phyloP scores from a whole-genome alignment of 352 stramenopile genomes.

The Globisporangium sylvaticum region DNA sequence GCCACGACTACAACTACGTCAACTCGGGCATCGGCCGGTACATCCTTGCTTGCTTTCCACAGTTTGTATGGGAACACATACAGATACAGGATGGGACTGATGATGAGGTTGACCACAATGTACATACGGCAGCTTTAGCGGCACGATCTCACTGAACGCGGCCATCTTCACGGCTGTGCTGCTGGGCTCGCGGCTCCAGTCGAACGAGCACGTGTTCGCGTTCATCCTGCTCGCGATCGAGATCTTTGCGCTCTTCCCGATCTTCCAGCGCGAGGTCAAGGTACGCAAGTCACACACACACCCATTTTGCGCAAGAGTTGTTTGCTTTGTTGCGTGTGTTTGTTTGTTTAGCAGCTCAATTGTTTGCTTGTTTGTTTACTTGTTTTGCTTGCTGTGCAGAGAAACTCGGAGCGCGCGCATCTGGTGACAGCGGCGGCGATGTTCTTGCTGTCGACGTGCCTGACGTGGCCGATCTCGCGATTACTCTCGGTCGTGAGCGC shows the following conservation, averaged over 20 bases:
- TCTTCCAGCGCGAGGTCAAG: slow-evolving; percentile 84
- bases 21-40: slow-evolving; percentile 76
- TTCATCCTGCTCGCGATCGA: slow-evolving; percentile 90
- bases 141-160: slow-evolving; percentile 90
- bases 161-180: slow-evolving; percentile 91
- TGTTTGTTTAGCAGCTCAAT: neutral
- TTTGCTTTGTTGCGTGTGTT: neutral
- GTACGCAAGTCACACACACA: slow-evolving; percentile 21
- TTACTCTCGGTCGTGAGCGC: slow-evolving; percentile 60
- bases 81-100: neutral
- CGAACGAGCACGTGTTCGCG: slow-evolving; percentile 90
- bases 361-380: neutral
- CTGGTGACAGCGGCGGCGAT: slow-evolving; percentile 62
- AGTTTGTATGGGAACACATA: neutral
- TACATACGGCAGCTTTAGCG: slow-evolving; percentile 54
- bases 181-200: slow-evolving; percentile 86
- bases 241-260: slow-evolving; percentile 88
- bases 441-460: slow-evolving; percentile 62
- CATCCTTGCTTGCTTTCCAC: neutral
- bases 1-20: slow-evolving; percentile 89
- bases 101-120: neutral
- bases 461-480: slow-evolving; percentile 74
- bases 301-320: slow-evolving; percentile 7
- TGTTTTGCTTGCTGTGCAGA: slow-evolving; percentile 18
- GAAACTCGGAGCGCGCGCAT: slow-evolving; percentile 66